Conservation (phyloP, 768 basidiomycete genomes). For the Stropharia rugosoannulata region DNA sequence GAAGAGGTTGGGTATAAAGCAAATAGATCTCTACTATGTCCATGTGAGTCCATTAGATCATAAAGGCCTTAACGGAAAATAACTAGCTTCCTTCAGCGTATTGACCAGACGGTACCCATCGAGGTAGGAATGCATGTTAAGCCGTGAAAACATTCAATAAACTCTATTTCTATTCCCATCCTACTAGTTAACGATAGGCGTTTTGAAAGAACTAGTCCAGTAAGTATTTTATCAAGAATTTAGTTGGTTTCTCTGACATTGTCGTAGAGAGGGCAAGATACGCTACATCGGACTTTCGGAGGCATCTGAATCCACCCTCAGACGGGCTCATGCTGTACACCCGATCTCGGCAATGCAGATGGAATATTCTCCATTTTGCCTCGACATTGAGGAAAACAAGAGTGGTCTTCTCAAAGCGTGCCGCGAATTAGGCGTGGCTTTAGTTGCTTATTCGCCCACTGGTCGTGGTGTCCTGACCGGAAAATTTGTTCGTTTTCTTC, state of each 20-base stretch:
- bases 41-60: constrained; percentile 27
- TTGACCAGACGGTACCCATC: constrained; percentile 41
- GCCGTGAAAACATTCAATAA: background rate
- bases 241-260: background rate
- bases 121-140: constrained; percentile 29
- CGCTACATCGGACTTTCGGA: constrained; percentile 54
- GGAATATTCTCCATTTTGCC: constrained; percentile 49
- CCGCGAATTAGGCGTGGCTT: constrained; percentile 45
- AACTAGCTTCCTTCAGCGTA: constrained; percentile 16
- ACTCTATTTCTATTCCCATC: background rate
- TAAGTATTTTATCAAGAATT: constrained; percentile 17
- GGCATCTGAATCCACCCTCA: constrained; percentile 40
- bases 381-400: constrained; percentile 43
- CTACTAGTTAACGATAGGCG: constrained; percentile 39
- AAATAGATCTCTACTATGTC: constrained; percentile 45
- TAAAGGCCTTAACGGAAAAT: background rate
- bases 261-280: constrained; percentile 36
- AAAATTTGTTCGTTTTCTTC: constrained; percentile 29
- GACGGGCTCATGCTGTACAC: constrained; percentile 49
- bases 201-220: constrained; percentile 52
- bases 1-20: constrained; percentile 36
- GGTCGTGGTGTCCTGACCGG: constrained; percentile 51
- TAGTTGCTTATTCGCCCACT: constrained; percentile 51
- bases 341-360: constrained; percentile 49
- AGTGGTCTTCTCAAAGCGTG: constrained; percentile 40